phyloP scores from a whole-genome alignment of 352 stramenopile species.

The Halophytophthora batemanensis region DNA sequence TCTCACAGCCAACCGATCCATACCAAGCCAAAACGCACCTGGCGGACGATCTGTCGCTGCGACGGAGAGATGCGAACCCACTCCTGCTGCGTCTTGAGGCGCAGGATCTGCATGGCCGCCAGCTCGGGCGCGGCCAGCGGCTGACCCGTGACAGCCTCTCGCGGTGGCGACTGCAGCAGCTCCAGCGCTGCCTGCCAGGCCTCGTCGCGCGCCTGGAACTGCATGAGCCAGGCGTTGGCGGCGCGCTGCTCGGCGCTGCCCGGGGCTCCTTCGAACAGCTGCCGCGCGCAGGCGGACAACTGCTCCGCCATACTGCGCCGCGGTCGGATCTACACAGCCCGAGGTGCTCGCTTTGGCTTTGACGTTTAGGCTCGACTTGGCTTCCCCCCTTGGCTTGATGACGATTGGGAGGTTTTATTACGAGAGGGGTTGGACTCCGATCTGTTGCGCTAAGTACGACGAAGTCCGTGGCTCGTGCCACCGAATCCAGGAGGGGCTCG shows the following conservation, averaged over 20 bases:
- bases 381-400: no score
- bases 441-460: no score
- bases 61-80: conserved; percentile 36
- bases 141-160: conserved; percentile 16
- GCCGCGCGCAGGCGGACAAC: conserved; percentile 46
- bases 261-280: conserved; percentile 63
- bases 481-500: no score
- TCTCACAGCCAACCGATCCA: conserved; percentile 2
- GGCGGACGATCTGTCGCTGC: conserved; percentile 37
- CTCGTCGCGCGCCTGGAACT: conserved; percentile 52
- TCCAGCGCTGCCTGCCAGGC: conserved; percentile 57
- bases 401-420: no score
- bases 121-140: conserved; percentile 35
- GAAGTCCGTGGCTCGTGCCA: no score
- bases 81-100: conserved; percentile 54
- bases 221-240: conserved; percentile 72
- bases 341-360: no score
- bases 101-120: conserved; percentile 69
- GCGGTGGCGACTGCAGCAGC: conserved; percentile 38
- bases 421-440: no score
- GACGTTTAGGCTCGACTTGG: no score
- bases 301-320: conserved; percentile 35
- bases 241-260: conserved; percentile 48
- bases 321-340: no score
- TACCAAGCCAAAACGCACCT: conserved; percentile 26